phyloP scores from a whole-genome alignment of 2,329 filamentous ascomycete species.

The Penicillium olsonii region DNA sequence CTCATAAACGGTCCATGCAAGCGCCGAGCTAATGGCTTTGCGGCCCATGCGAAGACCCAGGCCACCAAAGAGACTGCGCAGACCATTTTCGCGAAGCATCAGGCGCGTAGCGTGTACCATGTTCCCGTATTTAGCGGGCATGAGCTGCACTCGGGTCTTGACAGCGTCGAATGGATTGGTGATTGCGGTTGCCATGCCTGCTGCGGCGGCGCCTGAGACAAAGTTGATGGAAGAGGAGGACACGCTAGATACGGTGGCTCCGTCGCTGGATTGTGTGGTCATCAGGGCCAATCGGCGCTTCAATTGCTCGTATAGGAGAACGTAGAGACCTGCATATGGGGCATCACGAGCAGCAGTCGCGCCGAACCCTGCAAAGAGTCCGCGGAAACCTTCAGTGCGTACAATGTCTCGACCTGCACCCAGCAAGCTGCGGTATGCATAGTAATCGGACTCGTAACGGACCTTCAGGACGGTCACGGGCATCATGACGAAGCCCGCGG shows the following conservation, averaged over 20 bases:
- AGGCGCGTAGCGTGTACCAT: slow-evolving; percentile 72
- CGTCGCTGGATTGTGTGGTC: slow-evolving; percentile 13
- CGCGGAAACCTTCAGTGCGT: slow-evolving; percentile 69
- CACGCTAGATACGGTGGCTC: slow-evolving; percentile 19
- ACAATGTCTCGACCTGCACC: slow-evolving; percentile 75
- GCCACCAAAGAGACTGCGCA: slow-evolving; percentile 80
- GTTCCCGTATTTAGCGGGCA: slow-evolving; percentile 79
- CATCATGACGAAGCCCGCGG: slow-evolving; percentile 90
- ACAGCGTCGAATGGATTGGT: slow-evolving; percentile 97
- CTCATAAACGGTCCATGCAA: slow-evolving; percentile 97
- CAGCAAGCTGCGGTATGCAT: slow-evolving; percentile 75
- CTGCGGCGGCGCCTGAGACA: slow-evolving; percentile 75
- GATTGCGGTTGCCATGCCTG: slow-evolving; percentile 77
- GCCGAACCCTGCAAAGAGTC: slow-evolving; percentile 92
- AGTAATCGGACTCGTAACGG: slow-evolving; percentile 86
- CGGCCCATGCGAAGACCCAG: slow-evolving; percentile 82
- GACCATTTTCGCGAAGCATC: slow-evolving; percentile 81
- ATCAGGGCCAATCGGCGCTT: slow-evolving; percentile 38
- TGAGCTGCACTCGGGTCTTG: slow-evolving; percentile 91
- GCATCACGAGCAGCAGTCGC: slow-evolving; percentile 91
- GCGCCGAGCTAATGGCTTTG: slow-evolving; percentile 89
- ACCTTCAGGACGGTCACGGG: slow-evolving; percentile 96
- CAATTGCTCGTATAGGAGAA: slow-evolving; percentile 79
- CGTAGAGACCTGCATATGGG: slow-evolving; percentile 94
- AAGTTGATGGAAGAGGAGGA: slow-evolving; percentile 72